Base-by-base conservation (phyloP, 106 monocot species). In the Triglochin maritima region DNA sequence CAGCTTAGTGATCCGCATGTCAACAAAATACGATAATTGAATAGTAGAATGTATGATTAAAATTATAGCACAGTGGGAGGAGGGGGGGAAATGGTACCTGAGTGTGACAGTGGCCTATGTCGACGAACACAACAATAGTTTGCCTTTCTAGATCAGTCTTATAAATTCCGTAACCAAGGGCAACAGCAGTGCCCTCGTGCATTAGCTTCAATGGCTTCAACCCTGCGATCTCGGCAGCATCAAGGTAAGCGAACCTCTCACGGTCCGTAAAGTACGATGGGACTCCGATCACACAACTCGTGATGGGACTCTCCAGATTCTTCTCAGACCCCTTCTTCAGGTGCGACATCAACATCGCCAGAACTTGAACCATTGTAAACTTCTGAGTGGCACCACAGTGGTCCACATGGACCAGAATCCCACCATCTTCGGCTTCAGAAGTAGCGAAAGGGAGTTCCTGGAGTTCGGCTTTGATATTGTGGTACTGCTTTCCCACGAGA, bases 101-200 rank as follows among this genome's bases (percentile, higher is more conserved):
- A 5, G 93, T 93, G 62, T 93, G 83, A 46, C 83, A 93, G 9
- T 93, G 85, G 1, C 93, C 93, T 1, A 93, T 64, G 50, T 93
- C 93, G 5, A 93, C 63, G 55, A 93, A 83, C 5, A 76, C 83
- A 6, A 89, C 86, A 45, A 52, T 44, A 29, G 57, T 53, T 0
- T 75, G 60, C 2, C 46, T 42, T 5, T 60, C 68, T 6, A 46
- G 44, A n/a, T 69, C 56, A 12, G 56, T 65, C 66, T 76, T 77
- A 73, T 93, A 93, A 43, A 93, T 84, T 56, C 88, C 93, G 56
- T 89, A 89, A 2, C 86, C 85, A 5, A 93, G 65, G 5, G 88
- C 93, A 7, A 81, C 86, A 4, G 93, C 93, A 2, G 93, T 70
- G 48, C 57, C 63, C 6, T 94, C 94, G 49, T 89, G 89, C 82